Evolutionary conservation across 202 grass and related monocot species (phyloP).

Genomic region (Zoysia matrella): DNA sequence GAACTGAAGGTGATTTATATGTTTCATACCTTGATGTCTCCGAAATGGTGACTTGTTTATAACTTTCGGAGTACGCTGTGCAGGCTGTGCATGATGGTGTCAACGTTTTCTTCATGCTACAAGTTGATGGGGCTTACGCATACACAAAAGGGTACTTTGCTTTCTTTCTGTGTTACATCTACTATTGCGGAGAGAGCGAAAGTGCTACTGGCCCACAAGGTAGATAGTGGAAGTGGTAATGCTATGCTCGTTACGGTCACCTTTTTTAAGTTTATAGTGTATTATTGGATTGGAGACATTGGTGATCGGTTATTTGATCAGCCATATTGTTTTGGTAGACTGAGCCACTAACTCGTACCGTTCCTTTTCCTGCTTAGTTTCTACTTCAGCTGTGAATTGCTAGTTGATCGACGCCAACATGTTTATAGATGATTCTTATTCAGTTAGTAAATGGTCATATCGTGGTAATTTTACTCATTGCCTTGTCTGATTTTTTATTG

Average conservation of each 20-base stretch:
- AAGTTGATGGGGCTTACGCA: slow-evolving; percentile 83
- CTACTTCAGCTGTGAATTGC: not conserved
- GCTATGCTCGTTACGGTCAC: slow-evolving; percentile 16
- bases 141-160: slow-evolving; percentile 85
- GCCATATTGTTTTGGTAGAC: slow-evolving; percentile 20
- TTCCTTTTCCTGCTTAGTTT: not conserved
- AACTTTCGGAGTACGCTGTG: slow-evolving; percentile 54
- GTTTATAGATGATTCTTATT: slow-evolving; percentile 23
- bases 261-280: slow-evolving; percentile 31
- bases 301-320: not conserved
- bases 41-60: slow-evolving; percentile 33
- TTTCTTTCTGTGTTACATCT: slow-evolving; percentile 23
- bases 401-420: not conserved
- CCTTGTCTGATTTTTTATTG: not conserved
- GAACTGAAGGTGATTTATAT: not conserved
- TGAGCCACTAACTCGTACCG: not conserved
- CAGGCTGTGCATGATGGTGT: slow-evolving; percentile 95
- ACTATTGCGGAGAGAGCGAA: slow-evolving; percentile 17
- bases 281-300: slow-evolving; percentile 21
- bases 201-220: not conserved
- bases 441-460: slow-evolving; percentile 8
- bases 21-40: slow-evolving; percentile 14
- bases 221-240: slow-evolving; percentile 36
- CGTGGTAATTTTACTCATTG: slow-evolving; percentile 13
- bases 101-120: slow-evolving; percentile 89